Percentiles rank a stretch among this genome's conserved stretches.
Evolutionary conservation across 2,329 filamentous ascomycete genomes (phyloP).

Genomic region (Pseudogymnoascus sp.): DNA sequence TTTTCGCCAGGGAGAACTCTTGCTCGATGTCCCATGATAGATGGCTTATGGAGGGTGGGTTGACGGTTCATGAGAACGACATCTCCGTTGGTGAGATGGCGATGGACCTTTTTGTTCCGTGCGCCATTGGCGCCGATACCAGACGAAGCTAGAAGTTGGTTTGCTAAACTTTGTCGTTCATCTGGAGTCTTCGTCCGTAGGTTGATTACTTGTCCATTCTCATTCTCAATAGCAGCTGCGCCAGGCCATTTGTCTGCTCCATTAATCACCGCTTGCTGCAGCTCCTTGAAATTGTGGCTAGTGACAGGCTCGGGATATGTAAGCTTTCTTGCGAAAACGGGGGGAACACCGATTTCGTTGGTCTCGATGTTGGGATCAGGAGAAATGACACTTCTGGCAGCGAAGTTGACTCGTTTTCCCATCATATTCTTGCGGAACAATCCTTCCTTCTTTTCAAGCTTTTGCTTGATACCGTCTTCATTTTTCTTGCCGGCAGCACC

Average conservation of each 20-base stretch:
- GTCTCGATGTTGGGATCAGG: constrained; percentile 98
- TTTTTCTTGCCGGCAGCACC: constrained; percentile 70
- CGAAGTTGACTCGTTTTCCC: constrained; percentile 99
- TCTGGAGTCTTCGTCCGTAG: constrained; percentile 81
- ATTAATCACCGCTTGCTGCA: constrained; percentile 94
- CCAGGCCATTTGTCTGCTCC: constrained; percentile 91
- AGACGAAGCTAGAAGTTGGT: constrained; percentile 83
- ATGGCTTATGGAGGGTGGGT: constrained; percentile 94
- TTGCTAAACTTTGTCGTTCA: constrained; percentile 81
- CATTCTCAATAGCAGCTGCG: constrained; percentile 88
- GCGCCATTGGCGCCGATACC: constrained; percentile 66
- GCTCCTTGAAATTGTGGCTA: constrained; percentile 90
- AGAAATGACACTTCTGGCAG: constrained; percentile 93
- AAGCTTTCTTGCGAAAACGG: constrained; percentile 93
- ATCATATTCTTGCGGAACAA: constrained; percentile 99
- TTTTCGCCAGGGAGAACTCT: constrained; percentile 89
- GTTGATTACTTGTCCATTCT: constrained; percentile 85
- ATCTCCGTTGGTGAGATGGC: constrained; percentile 92
- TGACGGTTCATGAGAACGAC: constrained; percentile 98
- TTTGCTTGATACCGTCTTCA: constrained; percentile 94
- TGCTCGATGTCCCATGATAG: constrained; percentile 96
- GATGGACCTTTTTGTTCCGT: constrained; percentile 91
- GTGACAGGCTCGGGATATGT: constrained; percentile 97
- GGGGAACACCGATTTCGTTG: constrained; percentile 95
- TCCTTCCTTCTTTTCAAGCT: constrained; percentile 97